phyloP scores from a whole-genome alignment of 2,329 filamentous ascomycete genomes.

The Talaromyces sp. region DNA sequence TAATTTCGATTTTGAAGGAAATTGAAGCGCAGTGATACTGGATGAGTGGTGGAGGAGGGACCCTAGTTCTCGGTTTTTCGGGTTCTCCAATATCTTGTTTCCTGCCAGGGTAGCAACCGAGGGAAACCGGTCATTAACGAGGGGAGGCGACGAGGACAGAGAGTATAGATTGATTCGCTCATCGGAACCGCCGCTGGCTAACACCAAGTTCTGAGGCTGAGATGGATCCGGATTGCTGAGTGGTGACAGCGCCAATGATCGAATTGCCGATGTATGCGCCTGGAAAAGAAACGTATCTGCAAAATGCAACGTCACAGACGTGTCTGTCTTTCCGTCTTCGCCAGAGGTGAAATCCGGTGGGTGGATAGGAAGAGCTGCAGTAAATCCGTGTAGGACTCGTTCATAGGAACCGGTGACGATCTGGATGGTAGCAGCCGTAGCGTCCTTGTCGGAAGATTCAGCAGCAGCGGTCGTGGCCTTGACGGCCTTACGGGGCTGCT shows the following conservation, averaged over 20 bases:
- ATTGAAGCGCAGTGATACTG: slow-evolving; percentile 71
- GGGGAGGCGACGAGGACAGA: slow-evolving; percentile 65
- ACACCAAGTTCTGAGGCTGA: slow-evolving; percentile 72
- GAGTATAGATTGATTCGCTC: slow-evolving; percentile 94
- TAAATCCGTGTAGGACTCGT: slow-evolving; percentile 81
- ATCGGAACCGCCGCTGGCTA: slow-evolving; percentile 88
- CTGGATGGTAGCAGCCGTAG: slow-evolving; percentile 60
- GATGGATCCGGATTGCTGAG: slow-evolving; percentile 52
- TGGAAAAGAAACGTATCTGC: slow-evolving; percentile 94
- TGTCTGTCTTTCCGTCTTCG: slow-evolving; percentile 13
- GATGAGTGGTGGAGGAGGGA: slow-evolving; percentile 80
- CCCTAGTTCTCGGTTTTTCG: slow-evolving; percentile 81
- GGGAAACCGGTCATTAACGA: slow-evolving; percentile 48
- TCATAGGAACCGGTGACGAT: slow-evolving; percentile 93
- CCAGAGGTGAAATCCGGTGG: not conserved
- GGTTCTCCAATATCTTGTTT: slow-evolving; percentile 73
- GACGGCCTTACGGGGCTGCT: slow-evolving; percentile 25
- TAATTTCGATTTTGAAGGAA: slow-evolving; percentile 81
- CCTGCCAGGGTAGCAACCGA: slow-evolving; percentile 62
- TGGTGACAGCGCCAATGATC: slow-evolving; percentile 79
- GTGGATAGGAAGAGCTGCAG: slow-evolving; percentile 55
- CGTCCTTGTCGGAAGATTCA: slow-evolving; percentile 21
- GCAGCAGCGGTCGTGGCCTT: slow-evolving; percentile 23
- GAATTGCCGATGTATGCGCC: slow-evolving; percentile 83
- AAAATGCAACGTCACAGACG: slow-evolving; percentile 53